Evolutionary conservation across 345 rosid genomes (phyloP), one percentile per base, ranked within the genome.

Genomic region (Eutrema heterophyllum): DNA sequence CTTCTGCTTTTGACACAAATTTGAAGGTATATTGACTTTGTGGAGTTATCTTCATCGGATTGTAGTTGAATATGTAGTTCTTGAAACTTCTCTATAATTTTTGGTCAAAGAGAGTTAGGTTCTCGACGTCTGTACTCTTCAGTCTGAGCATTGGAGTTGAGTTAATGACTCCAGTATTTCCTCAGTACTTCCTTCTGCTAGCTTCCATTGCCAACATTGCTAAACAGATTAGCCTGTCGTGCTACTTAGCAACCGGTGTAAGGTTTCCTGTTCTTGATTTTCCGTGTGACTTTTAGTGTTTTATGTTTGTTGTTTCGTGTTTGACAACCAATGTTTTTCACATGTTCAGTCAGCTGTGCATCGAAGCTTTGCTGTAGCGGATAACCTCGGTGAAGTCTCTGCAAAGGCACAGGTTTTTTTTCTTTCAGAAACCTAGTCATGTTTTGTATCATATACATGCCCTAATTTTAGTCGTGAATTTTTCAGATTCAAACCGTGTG

Each of bases 371-470:
- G 95, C 98, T n/a, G 65, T 93, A 62, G 91, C 88, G 26, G 97
- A 88, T 84, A 93, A 93, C 83, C 86, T 90, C 36, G 98, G 97
- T 81, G 98, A 93, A 87, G 87, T 90, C 74, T 90, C 98, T 69
- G 97, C 97, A 2, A 93, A 93, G 79, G 82, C 98, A 50, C 97
- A 93, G 90, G 97, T 92, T 21, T 52, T 0, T 36, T 18, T 30
- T 52, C 0, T 36, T 32, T 30, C 9, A 2, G 29, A 44, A 53
- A 55, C 33, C 11, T 8, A 8, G 15, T 15, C 3, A 2, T 16
- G 27, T 57, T 57, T n/a, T 66, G 0, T 65, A 21, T 55, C 59
- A 18, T 5, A 7, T 21, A 9, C 35, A 10, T 61, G 33, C 9
- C 10, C 54, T 67, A 38, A 67, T 32, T 38, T n/a, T 27, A 32